A percentile compares a stretch with the other conserved stretches of the same genome.
Conservation (phyloP, 176 grass and related monocot species). For the Rhynchospora tenuis region DNA sequence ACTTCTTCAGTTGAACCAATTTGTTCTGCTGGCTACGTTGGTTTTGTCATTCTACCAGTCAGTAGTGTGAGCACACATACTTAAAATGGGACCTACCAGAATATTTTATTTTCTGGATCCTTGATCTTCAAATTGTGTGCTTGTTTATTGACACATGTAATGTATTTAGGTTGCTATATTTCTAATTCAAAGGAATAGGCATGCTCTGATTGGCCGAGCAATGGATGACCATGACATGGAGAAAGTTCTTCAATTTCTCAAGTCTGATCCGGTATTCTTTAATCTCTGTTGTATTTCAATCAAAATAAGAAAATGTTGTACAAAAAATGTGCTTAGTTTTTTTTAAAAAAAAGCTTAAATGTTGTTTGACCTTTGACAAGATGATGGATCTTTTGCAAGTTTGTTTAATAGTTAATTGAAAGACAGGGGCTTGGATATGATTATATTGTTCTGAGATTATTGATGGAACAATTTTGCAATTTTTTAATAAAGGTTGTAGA, state of each 20-base stretch:
- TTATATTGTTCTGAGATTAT: neutral
- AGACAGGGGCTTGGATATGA: neutral
- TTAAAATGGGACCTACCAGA: neutral
- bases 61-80: neutral
- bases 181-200: constrained; percentile 93
- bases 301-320: neutral
- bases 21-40: neutral
- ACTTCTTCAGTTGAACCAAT: neutral
- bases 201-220: constrained; percentile 94
- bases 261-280: constrained; percentile 81
- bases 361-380: neutral
- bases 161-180: constrained; percentile 88
- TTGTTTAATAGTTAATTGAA: neutral
- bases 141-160: constrained; percentile 2
- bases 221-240: constrained; percentile 99
- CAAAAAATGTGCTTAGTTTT: neutral
- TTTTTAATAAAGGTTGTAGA: constrained; percentile 77
- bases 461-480: neutral
- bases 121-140: neutral
- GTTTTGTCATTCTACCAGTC: neutral
- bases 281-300: constrained; percentile 4
- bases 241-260: constrained; percentile 80
- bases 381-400: neutral
- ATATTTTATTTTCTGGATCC: neutral
- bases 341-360: neutral